Conservation (phyloP, 179 eudicot species). For the Heliamphora pulchella region DNA sequence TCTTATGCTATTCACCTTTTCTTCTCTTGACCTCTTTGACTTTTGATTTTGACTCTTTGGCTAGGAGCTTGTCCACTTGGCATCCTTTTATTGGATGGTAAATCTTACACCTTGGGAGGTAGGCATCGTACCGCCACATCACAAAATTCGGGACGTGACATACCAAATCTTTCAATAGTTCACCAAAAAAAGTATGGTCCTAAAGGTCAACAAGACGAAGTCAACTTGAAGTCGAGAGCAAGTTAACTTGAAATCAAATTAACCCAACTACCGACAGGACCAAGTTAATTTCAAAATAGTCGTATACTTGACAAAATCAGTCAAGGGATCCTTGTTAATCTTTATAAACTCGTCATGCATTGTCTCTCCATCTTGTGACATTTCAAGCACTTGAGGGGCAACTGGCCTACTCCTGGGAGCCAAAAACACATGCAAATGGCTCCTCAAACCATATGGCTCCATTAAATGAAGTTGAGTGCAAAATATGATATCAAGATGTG, state of each 20-base stretch:
- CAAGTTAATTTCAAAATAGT: constrained; percentile 1
- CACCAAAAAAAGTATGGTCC: background rate
- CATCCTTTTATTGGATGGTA: too few species aligned
- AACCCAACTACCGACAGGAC: background rate
- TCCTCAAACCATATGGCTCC: background rate
- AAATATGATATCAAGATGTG: background rate
- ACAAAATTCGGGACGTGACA: too few species aligned
- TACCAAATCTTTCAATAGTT: background rate
- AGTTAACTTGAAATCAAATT: background rate
- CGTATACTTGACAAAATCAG: background rate
- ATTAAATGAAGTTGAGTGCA: background rate
- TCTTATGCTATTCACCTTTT: too few species aligned
- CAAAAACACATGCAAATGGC: background rate
- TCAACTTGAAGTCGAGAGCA: too few species aligned
- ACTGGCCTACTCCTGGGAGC: background rate
- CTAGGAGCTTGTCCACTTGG: too few species aligned
- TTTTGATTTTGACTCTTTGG: too few species aligned
- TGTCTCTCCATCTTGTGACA: background rate
- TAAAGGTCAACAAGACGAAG: background rate
- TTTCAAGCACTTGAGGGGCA: background rate
- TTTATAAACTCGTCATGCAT: background rate
- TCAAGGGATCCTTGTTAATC: background rate
- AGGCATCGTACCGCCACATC: too few species aligned
- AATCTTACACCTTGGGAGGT: too few species aligned
- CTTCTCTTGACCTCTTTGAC: too few species aligned